Conservation (phyloP, 257 asterid genomes). For the Knoxia roxburghii region DNA sequence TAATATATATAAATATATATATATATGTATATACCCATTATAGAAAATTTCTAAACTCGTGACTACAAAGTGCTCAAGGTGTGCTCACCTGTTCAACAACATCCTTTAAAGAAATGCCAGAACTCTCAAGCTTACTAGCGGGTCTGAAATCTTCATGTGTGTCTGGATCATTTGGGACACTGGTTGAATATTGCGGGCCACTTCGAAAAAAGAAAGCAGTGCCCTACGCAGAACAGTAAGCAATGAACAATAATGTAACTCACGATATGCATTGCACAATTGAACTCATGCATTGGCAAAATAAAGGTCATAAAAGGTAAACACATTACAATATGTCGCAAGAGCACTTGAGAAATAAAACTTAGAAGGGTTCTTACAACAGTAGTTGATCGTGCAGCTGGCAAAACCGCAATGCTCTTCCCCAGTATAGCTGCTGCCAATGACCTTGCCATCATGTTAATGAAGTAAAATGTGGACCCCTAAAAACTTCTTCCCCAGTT, state of each 20-base stretch:
- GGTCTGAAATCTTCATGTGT: slow-evolving; percentile 87
- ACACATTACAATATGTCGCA: not conserved
- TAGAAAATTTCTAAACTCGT: not conserved
- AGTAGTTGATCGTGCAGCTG: slow-evolving; percentile 43
- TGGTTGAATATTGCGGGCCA: slow-evolving; percentile 40
- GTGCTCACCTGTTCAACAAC: slow-evolving; percentile 73
- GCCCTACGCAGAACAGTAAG: slow-evolving; percentile 32
- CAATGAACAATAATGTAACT: slow-evolving; percentile 10
- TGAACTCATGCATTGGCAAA: not conserved
- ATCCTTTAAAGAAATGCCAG: slow-evolving; percentile 52
- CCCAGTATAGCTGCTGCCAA: slow-evolving; percentile 45
- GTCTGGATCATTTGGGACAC: slow-evolving; percentile 68
- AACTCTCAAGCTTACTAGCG: slow-evolving; percentile 49
- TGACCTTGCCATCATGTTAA: slow-evolving; percentile 56
- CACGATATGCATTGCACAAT: not conserved
- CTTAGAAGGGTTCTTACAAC: slow-evolving; percentile 28
- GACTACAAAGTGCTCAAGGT: not conserved
- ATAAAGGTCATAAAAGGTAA: not conserved
- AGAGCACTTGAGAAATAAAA: not conserved
- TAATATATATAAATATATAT: too few species aligned
- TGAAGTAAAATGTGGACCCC: not conserved
- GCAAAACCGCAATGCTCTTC: slow-evolving; percentile 43
- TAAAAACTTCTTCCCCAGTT: not conserved
- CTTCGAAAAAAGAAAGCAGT: slow-evolving; percentile 41
- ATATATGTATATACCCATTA: too few species aligned